Base-by-base conservation (phyloP, 768 basidiomycete species). In the Leccinellum rugosiceps region DNA sequence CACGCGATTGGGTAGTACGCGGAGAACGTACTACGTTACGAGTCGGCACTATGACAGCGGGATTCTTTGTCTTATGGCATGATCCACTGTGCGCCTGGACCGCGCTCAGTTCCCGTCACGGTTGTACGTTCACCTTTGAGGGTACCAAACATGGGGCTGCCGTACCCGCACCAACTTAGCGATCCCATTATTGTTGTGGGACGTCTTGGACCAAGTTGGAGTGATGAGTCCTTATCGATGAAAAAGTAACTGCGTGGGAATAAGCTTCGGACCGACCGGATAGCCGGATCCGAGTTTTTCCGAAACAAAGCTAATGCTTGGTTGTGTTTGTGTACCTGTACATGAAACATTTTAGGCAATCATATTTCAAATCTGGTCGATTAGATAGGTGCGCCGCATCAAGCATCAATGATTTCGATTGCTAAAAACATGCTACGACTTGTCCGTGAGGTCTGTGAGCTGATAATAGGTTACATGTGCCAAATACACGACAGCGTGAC, bases 391-490 rank as follows among this genome's bases (percentile, higher is more conserved):
- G n/a, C n/a, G n/a, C n/a, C n/a, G n/a, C n/a, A n/a, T 28, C 6
- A 25, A n/a, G 6, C 10, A 17, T 15, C 56, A 58, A 50, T 26
- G 10, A 19, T 4, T n/a, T 46, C 23, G 15, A 60, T 47, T 61
- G 50, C 38, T 46, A 45, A 51, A n/a, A 46, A 58, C 13, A 46
- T 21, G 44, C 43, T 58, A 57, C 46, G 19, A 63, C 32, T 23
- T 51, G 64, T 59, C 32, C 55, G 17, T 57, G 45, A 26, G 19
- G 19, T 21, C 19, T 32, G 53, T 60, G 63, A 58, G 50, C 57
- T 41, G 38, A 26, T 52, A 66, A 62, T 67, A 63, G 54, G 50
- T 62, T 68, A 68, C 68, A 68, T 54, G 51, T 68, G 58, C 56
- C 60, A 70, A 43, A 65, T 70, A 70, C 59, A 66, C 28, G 44